Evolutionary conservation across 2,329 filamentous ascomycete genomes (phyloP), one percentile per base, ranked within the genome.

Genomic region (Stachybotrys elegans): DNA sequence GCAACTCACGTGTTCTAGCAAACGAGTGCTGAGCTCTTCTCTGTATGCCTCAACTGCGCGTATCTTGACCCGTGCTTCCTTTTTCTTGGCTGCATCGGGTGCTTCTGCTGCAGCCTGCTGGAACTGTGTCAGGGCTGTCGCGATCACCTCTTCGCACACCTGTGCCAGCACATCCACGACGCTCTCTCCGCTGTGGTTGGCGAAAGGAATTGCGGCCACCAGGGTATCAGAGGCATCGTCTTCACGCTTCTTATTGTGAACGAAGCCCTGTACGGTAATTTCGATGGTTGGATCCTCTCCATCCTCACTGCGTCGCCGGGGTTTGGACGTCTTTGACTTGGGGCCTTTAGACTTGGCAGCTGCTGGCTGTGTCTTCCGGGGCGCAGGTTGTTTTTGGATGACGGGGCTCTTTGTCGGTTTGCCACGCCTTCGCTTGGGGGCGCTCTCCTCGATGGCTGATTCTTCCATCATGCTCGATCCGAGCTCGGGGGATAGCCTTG

Each of bases 101-200:
- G 69, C 69, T 4, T 53, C 57, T 1, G 46, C 43, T 5, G 55
- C 41, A 9, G 68, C 62, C 23, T 74, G 68, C 35, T 72, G 63
- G 2, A 81, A 58, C 39, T 71, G 71, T 2, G 65, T 63, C 23
- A 83, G 57, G 13, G 68, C 73, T 3, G 68, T 62, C n/a, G 69
- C 69, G 17, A 83, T 67, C 23, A 83, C 70, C 53, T 84, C 80
- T 25, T 80, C 73, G 55, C 78, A 84, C 13, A 83, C 69, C 49
- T 82, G 75, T 6, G 74, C 69, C 29, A 85, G 67, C 2, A 84
- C 80, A 51, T 85, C 81, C 3, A 84, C 67, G 0, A 76, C 70
- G 39, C 79, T 85, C 51, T 83, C 79, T 37, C 78, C 77, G 19
- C 66, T 62, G 14, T 72, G 70, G 51, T 73, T 75, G 0, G 70